Percentiles rank a stretch among this genome's conserved stretches.
Conservation (phyloP, 805 yeast species). For the Kodamaea neixiangensis region DNA sequence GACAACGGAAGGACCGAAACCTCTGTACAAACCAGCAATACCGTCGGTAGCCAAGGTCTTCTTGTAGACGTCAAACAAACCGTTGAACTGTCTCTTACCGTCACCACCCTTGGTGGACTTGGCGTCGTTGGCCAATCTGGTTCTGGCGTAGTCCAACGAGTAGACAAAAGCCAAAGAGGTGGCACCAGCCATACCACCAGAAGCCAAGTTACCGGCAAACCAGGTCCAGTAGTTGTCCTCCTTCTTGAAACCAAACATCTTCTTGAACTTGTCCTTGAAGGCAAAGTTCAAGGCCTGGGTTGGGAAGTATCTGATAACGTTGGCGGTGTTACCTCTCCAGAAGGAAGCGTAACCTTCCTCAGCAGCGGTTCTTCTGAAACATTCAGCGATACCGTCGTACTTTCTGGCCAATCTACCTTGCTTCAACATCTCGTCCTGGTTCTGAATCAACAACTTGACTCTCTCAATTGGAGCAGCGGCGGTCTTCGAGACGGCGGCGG, state of each 20-base stretch:
- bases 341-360: slow-evolving; percentile 90
- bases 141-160: slow-evolving; percentile 98
- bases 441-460: slow-evolving; percentile 94
- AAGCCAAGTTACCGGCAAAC: slow-evolving; percentile 98
- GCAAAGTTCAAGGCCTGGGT: slow-evolving; percentile 98
- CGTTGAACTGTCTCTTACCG: slow-evolving; percentile 96
- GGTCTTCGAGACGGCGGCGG: slow-evolving; percentile 98
- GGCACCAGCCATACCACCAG: slow-evolving; percentile 99
- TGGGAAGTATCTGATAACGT: slow-evolving; percentile 98
- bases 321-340: slow-evolving; percentile 99
- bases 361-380: slow-evolving; percentile 92
- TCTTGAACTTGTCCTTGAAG: slow-evolving; percentile 96
- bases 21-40: slow-evolving; percentile 98
- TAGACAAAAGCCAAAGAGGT: slow-evolving; percentile 88
- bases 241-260: slow-evolving; percentile 95
- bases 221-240: slow-evolving; percentile 89
- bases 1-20: slow-evolving; percentile 97
- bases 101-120: slow-evolving; percentile 75
- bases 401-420: slow-evolving; percentile 89
- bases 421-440: slow-evolving; percentile 97
- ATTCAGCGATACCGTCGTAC: slow-evolving; percentile 89
- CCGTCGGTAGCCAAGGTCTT: slow-evolving; percentile 95
- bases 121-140: slow-evolving; percentile 98
- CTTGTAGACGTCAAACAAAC: slow-evolving; percentile 94
- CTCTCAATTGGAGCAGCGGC: slow-evolving; percentile 98